Evolutionary conservation across 805 yeast genomes (phyloP).

Genomic region (Yamadazyma kitorensis): DNA sequence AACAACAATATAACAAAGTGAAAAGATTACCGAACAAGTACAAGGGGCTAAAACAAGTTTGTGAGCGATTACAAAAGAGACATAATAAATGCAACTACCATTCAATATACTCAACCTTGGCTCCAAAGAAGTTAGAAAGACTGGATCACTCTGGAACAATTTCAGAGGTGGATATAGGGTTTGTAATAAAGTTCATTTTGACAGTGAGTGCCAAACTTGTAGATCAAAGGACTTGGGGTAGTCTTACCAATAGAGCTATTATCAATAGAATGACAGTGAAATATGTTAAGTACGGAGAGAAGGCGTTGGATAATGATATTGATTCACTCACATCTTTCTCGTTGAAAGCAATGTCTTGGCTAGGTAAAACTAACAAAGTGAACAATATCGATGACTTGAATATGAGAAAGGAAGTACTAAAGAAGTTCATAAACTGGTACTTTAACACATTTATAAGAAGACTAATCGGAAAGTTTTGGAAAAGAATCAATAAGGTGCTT

Average conservation of each 20-base stretch:
- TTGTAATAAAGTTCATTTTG: conserved; percentile 43
- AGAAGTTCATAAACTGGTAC: conserved; percentile 56
- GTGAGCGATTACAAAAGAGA: not conserved
- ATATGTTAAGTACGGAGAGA: conserved; percentile 9
- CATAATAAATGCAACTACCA: conserved; percentile 8
- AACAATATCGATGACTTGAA: conserved; percentile 42
- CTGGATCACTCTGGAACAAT: too few relatives aligned
- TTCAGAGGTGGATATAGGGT: conserved; percentile 3
- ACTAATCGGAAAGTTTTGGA: conserved; percentile 9
- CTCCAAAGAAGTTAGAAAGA: not conserved
- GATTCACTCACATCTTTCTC: not conserved
- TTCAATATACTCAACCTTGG: not conserved
- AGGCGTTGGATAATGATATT: not conserved
- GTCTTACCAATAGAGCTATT: conserved; percentile 42
- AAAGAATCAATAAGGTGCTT: conserved; percentile 1
- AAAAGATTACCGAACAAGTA: not conserved
- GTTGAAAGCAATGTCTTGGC: conserved; percentile 39
- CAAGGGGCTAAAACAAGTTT: not conserved
- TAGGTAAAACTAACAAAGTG: conserved; percentile 30
- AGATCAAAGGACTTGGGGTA: conserved; percentile 55
- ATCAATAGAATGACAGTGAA: conserved; percentile 35
- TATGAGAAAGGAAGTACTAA: conserved; percentile 34
- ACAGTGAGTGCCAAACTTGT: conserved; percentile 45
- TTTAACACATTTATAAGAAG: conserved; percentile 39
- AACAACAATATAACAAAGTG: too few relatives aligned